Base-by-base conservation (phyloP, 768 basidiomycete species). In the Termitomyces sp. region DNA sequence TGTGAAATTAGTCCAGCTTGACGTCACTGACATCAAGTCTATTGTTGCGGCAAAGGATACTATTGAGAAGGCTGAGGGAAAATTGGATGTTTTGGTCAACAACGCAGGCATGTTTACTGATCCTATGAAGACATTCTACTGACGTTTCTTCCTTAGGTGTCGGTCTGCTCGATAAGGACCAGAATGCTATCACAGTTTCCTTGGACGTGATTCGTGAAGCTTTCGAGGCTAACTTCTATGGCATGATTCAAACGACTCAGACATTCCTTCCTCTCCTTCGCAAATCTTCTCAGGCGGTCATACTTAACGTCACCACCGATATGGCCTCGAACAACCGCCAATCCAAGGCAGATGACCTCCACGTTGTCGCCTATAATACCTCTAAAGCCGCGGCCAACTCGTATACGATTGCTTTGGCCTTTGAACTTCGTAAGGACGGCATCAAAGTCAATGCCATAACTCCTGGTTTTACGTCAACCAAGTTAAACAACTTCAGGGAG, bases 371-470 rank as follows among this genome's bases (percentile, higher is more conserved):
- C 8, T 89, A 89, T 66, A 88, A 88, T 62, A 83, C 86, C 2
- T 85, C 82, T 59, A 89, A 89, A 71, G 86, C 82, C 0, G 89
- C 88, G 8, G 83, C 82, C 0, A 83, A 85, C 45, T 79, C 80
- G 42, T 81, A 89, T 49, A 73, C 78, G 0, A 83, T 82, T 56
- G 81, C 80, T 1, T 72, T 89, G n/a, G 84, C 87, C 1, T 77
- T 82, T 16, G 86, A 88, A 67, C 77, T 88, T 72, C 77, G 75
- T 3, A 62, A 68, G 19, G 72, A 77, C 54, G 68, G 68, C 21
- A 84, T 89, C 60, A 80, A 81, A 57, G 82, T 86, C 43, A 89
- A 89, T 65, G 73, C 77, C 1, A 70, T 87, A 4, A 84, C 83
- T 0, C 87, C 87, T 16, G 87, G 87, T 0, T 86, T 70, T 57